phyloP scores from a whole-genome alignment of 176 grass and related monocot species.

The Aegilops sharonensis region DNA sequence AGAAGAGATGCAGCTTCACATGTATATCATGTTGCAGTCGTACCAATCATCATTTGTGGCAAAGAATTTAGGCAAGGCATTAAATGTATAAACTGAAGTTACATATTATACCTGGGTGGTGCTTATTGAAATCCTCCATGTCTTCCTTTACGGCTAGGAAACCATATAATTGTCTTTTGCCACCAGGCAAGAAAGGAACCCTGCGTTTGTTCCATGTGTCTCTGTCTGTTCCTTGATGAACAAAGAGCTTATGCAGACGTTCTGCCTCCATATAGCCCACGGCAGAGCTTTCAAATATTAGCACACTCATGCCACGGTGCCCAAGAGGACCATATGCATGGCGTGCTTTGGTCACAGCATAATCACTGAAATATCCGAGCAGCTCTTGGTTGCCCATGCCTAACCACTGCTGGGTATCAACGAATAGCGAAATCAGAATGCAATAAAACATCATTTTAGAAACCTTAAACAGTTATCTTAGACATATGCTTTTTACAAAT shows the following conservation, averaged over 20 bases:
- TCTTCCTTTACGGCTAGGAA: conserved; percentile 80
- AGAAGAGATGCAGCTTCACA: neutral
- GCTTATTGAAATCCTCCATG: conserved; percentile 77
- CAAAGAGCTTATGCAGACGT: conserved; percentile 71
- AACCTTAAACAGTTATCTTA: neutral
- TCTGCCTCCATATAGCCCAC: conserved; percentile 85
- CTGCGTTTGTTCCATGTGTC: conserved; percentile 33
- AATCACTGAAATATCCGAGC: conserved; percentile 69
- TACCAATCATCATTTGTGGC: neutral
- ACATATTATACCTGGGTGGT: conserved; percentile 60
- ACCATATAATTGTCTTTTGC: conserved; percentile 77
- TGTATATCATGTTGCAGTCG: neutral
- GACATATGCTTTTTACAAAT: neutral
- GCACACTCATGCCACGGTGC: conserved; percentile 81
- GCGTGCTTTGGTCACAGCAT: conserved; percentile 72
- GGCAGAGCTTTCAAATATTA: conserved; percentile 82
- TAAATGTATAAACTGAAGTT: neutral
- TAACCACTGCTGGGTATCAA: conserved; percentile 53
- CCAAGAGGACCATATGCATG: conserved; percentile 90
- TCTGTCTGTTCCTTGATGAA: conserved; percentile 62
- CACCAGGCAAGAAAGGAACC: conserved; percentile 60
- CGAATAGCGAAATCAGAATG: conserved; percentile 26
- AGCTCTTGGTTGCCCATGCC: conserved; percentile 98
- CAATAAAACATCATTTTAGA: neutral
- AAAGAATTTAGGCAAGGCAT: neutral